A percentile compares a stretch with the other conserved stretches of the same genome.
Evolutionary conservation across 1,139 yeast species (phyloP).

Genomic region (Zygosaccharomyces sapae): DNA sequence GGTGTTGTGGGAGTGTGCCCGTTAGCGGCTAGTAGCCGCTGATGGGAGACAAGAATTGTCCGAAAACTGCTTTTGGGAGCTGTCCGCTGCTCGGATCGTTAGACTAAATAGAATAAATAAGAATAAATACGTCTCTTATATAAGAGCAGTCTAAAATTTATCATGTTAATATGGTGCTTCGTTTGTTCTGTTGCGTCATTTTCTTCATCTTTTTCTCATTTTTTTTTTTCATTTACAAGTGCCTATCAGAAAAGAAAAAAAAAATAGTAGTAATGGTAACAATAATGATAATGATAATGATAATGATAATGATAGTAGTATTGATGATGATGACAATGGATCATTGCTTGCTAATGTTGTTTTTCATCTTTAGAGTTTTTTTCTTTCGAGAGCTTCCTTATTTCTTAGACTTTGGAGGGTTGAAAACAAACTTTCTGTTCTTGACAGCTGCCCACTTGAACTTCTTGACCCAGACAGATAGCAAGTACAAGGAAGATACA

Average conservation of each 20-base stretch:
- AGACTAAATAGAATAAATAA: slow-evolving; percentile 13
- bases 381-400: slow-evolving; percentile 3
- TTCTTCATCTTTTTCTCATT: background rate
- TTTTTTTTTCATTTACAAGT: slow-evolving; percentile 9
- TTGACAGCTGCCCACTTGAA: slow-evolving; percentile 97
- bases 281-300: background rate
- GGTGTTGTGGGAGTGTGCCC: background rate
- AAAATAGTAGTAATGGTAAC: background rate
- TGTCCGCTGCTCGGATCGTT: slow-evolving; percentile 5
- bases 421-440: slow-evolving; percentile 90
- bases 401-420: slow-evolving; percentile 62
- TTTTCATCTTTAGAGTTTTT: background rate
- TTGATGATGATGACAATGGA: too few species aligned
- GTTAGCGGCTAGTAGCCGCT: background rate
- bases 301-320: background rate
- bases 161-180: slow-evolving; percentile 1
- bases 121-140: slow-evolving; percentile 11
- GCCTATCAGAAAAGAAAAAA: background rate
- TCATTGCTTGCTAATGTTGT: too few species aligned
- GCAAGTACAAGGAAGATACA: slow-evolving; percentile 71
- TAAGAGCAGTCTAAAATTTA: slow-evolving; percentile 8
- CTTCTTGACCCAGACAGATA: slow-evolving; percentile 90
- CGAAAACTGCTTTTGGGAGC: background rate
- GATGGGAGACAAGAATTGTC: too few species aligned
- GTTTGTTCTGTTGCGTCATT: background rate